Evolutionary conservation across 2,329 filamentous ascomycete genomes (phyloP).

Genomic region (Alternaria tenuissima): DNA sequence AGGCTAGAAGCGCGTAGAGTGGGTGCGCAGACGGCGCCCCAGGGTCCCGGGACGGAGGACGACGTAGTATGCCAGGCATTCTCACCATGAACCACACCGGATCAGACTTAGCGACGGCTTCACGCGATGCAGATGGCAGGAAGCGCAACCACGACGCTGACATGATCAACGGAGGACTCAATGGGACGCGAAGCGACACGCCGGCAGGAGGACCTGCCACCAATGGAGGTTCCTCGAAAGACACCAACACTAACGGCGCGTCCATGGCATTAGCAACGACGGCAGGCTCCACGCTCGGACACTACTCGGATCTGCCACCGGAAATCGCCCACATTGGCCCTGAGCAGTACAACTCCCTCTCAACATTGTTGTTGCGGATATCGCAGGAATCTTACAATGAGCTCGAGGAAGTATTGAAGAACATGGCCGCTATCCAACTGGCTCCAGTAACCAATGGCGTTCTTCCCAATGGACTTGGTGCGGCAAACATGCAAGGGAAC

Average conservation of each 20-base stretch:
- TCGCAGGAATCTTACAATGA: slow-evolving; percentile 85
- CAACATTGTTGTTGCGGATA: slow-evolving; percentile 76
- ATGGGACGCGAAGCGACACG: slow-evolving; percentile 23
- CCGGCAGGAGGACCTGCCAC: slow-evolving; percentile 16
- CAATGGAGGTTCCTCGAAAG: slow-evolving; percentile 21
- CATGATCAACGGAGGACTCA: slow-evolving; percentile 41
- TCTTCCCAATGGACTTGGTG: slow-evolving; percentile 50
- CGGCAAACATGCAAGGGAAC: slow-evolving; percentile 41
- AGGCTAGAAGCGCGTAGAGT: slow-evolving; percentile 13
- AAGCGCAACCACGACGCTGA: slow-evolving; percentile 43
- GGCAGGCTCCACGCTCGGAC: slow-evolving; percentile 19
- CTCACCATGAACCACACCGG: slow-evolving; percentile 58
- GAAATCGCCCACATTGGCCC: slow-evolving; percentile 73
- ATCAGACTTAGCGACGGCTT: slow-evolving; percentile 43
- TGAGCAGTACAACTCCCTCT: slow-evolving; percentile 75
- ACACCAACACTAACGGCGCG: slow-evolving; percentile 26
- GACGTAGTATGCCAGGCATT: slow-evolving; percentile 58
- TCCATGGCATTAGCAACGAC: slow-evolving; percentile 21
- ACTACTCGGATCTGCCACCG: slow-evolving; percentile 54
- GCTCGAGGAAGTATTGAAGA: slow-evolving; percentile 73
- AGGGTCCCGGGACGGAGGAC: slow-evolving; percentile 39
- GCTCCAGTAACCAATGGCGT: slow-evolving; percentile 60
- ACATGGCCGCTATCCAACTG: slow-evolving; percentile 73
- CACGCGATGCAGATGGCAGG: slow-evolving; percentile 41
- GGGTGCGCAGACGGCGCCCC: slow-evolving; percentile 44